Conservation (phyloP, 2,329 filamentous ascomycete species). For the Corynespora cassiicola region DNA sequence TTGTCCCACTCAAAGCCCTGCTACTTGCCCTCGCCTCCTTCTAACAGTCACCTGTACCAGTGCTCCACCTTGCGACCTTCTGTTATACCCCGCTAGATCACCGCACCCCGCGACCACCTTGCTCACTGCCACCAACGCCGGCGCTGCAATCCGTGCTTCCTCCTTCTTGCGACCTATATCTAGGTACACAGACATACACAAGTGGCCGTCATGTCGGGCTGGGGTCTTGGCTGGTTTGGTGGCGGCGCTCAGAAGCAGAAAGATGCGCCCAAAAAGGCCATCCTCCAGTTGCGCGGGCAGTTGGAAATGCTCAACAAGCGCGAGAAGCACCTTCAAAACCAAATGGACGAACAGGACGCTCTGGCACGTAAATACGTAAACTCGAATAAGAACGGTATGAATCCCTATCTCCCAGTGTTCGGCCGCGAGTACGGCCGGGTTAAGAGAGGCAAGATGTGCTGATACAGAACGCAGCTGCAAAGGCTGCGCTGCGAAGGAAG, state of each 20-base stretch:
- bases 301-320: slow-evolving; percentile 98
- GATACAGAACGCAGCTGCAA: slow-evolving; percentile 70
- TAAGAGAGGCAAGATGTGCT: slow-evolving; percentile 1
- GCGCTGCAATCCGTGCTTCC: not conserved
- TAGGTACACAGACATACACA: slow-evolving; percentile 11
- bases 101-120: no score
- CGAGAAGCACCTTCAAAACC: slow-evolving; percentile 86
- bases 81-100: no score
- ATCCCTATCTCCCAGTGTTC: slow-evolving; percentile 1
- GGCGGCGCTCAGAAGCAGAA: slow-evolving; percentile 85
- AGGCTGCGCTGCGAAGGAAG: slow-evolving; percentile 89
- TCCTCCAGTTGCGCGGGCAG: slow-evolving; percentile 84
- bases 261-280: slow-evolving; percentile 96
- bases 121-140: no score
- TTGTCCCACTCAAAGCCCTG: no score
- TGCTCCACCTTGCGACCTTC: no score
- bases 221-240: slow-evolving; percentile 80
- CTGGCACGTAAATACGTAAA: slow-evolving; percentile 88
- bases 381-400: slow-evolving; percentile 88
- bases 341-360: slow-evolving; percentile 91
- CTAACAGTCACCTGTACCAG: no score
- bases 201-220: slow-evolving; percentile 54
- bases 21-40: no score
- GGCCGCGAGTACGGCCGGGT: not conserved
- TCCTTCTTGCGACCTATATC: no score